A percentile compares a stretch with the other conserved stretches of the same genome.
Conservation (phyloP, 768 basidiomycete species). For the Xerocomus spinulosus region DNA sequence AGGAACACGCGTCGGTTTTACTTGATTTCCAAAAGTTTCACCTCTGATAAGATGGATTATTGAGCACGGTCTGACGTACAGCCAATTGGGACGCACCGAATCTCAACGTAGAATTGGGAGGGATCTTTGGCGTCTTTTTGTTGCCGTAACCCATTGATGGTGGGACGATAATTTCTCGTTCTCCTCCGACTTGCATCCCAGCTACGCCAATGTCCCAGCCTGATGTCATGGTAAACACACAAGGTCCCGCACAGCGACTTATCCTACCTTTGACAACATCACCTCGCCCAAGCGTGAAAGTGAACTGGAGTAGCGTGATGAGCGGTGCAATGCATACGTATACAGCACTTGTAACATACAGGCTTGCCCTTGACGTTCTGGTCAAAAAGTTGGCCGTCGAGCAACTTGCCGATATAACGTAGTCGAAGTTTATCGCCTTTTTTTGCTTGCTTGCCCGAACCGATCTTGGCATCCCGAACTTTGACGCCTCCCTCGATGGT, state of each 20-base stretch:
- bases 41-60: conserved; percentile 42
- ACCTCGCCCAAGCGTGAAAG: conserved; percentile 76
- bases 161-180: conserved; percentile 76
- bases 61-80: conserved; percentile 5
- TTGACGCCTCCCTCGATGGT: conserved; percentile 68
- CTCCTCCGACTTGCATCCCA: conserved; percentile 90
- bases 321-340: background rate
- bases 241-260: background rate
- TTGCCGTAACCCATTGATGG: conserved; percentile 68
- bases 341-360: conserved; percentile 41
- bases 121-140: conserved; percentile 57
- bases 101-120: conserved; percentile 71
- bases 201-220: conserved; percentile 90
- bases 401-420: conserved; percentile 91
- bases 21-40: conserved; percentile 67
- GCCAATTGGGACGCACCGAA: conserved; percentile 56
- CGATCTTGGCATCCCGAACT: conserved; percentile 70
- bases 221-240: conserved; percentile 22
- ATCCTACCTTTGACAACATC: conserved; percentile 85
- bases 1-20: conserved; percentile 31
- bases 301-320: conserved; percentile 43
- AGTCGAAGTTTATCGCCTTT: conserved; percentile 77
- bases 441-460: conserved; percentile 84
- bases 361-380: conserved; percentile 81
- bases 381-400: conserved; percentile 73